Evolutionary conservation across 1,284 basidiomycete genomes (phyloP), one percentile per base, ranked within the genome.

Genomic region (Neolentinus lepideus): DNA sequence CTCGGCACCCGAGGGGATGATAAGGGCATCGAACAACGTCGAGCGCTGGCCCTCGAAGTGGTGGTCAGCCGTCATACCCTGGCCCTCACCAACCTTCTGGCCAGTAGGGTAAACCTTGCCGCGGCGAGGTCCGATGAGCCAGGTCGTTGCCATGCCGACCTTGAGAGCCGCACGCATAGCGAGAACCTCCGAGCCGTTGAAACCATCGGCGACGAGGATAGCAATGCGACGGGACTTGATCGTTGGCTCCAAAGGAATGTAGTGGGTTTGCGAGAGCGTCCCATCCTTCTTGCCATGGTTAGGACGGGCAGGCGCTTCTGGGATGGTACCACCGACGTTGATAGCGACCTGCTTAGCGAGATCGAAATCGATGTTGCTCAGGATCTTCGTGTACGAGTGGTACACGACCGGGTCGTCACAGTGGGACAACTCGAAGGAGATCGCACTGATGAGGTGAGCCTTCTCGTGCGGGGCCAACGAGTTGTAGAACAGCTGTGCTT

Each of bases 401-500:
- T 85, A 88, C 1, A 94, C 87, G 2, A 75, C 68, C 0, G 81
- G 78, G 59, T 92, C 89, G 57, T 88, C 83, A 69, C 88, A 90
- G 63, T 92, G 88, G 54, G 80, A 81, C 36, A 93, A 76, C 69
- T 92, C 91, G 67, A 93, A 93, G 11, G 83, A 80, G 57, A 90
- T 75, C 1, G 88, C 90, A 3, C 68, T 64, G 52, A 80, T 70
- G 38, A 91, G 73, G 67, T 93, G 90, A 6, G 71, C 60, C 69
- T 85, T 83, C 73, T 94, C 91, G 55, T 80, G 65, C 0, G 74
- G 63, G 1, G 77, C 65, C 55, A 93, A 76, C 14, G 89, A 92
- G 72, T 94, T 93, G 71, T 81, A 85, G 73, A 90, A 91, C 19
- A 92, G 75, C 61, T 91, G 81, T 0, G 89, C 79, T 65, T 88